These are phyloP conservation scores for Sonneratia alba DNA, from an alignment of 345 rosid species.

Conservation along the genomic window DNA sequence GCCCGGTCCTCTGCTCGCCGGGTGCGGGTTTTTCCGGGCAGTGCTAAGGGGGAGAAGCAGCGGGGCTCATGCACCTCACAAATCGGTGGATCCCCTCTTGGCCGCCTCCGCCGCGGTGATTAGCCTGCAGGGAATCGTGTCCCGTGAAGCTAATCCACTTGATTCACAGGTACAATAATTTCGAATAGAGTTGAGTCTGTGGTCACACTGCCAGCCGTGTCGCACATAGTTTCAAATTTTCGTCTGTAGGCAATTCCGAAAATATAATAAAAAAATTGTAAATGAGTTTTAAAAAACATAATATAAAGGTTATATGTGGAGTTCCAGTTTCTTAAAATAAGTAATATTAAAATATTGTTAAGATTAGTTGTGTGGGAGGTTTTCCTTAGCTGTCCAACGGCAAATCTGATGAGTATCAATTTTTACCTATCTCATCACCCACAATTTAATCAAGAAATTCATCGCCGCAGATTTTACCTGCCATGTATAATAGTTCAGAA, in stretches of 20 bases:
- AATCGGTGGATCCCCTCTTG: constrained; percentile 37
- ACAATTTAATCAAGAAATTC: too few relatives aligned
- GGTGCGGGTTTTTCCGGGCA: constrained; percentile 81
- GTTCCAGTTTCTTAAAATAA: neutral
- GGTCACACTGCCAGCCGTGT: neutral
- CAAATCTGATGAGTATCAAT: too few relatives aligned
- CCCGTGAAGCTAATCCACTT: constrained; percentile 80
- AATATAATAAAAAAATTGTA: too few relatives aligned
- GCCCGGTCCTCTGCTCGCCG: constrained; percentile 79
- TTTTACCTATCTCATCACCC: too few relatives aligned
- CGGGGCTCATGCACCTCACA: constrained; percentile 16
- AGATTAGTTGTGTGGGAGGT: too few relatives aligned
- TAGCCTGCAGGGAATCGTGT: constrained; percentile 76
- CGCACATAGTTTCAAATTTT: neutral
- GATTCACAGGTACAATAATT: constrained; percentile 50
- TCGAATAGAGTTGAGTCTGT: too few relatives aligned
- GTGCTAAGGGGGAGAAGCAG: constrained; percentile 30
- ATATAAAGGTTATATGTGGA: too few relatives aligned
- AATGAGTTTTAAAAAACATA: too few relatives aligned
- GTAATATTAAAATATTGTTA: too few relatives aligned
- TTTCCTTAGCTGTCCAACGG: too few relatives aligned
- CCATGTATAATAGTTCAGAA: too few relatives aligned
- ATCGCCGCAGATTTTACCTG: too few relatives aligned
- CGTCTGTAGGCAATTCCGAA: neutral
- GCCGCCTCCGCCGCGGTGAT: constrained; percentile 74